Conservation (phyloP, 768 basidiomycete species). For the Trametes maxima region DNA sequence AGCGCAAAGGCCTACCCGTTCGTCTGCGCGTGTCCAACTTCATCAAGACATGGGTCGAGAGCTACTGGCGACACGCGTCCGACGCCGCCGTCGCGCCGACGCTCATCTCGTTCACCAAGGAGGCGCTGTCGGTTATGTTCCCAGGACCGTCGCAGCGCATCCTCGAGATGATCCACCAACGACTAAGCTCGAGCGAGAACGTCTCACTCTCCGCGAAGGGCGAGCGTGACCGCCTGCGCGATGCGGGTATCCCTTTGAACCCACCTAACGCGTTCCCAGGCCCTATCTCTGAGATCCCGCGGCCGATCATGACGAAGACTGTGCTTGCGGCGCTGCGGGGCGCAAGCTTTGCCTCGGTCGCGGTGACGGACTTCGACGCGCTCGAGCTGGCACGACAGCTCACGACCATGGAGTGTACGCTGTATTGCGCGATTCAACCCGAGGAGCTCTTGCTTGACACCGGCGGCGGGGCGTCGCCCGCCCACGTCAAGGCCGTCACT, state of each 20-base stretch:
- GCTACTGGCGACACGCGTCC: constrained; percentile 78
- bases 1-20: constrained; percentile 86
- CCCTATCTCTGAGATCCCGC: constrained; percentile 69
- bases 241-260: constrained; percentile 75
- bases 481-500: constrained; percentile 82
- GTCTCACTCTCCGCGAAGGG: constrained; percentile 50
- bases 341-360: constrained; percentile 61
- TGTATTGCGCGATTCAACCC: constrained; percentile 84
- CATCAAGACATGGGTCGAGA: constrained; percentile 92
- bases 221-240: constrained; percentile 57
- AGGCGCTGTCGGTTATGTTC: constrained; percentile 63
- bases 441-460: constrained; percentile 83
- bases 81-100: constrained; percentile 67
- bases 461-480: constrained; percentile 58
- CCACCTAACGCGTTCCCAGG: constrained; percentile 45
- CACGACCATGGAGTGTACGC: constrained; percentile 88
- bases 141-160: constrained; percentile 74
- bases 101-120: constrained; percentile 61
- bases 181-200: constrained; percentile 39
- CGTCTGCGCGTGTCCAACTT: constrained; percentile 91
- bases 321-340: constrained; percentile 68
- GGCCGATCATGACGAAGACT: constrained; percentile 83
- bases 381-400: constrained; percentile 92
- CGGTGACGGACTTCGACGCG: constrained; percentile 89
- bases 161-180: constrained; percentile 59